phyloP scores from a whole-genome alignment of 176 grass and related monocot genomes.

The Thinopyrum elongatum region DNA sequence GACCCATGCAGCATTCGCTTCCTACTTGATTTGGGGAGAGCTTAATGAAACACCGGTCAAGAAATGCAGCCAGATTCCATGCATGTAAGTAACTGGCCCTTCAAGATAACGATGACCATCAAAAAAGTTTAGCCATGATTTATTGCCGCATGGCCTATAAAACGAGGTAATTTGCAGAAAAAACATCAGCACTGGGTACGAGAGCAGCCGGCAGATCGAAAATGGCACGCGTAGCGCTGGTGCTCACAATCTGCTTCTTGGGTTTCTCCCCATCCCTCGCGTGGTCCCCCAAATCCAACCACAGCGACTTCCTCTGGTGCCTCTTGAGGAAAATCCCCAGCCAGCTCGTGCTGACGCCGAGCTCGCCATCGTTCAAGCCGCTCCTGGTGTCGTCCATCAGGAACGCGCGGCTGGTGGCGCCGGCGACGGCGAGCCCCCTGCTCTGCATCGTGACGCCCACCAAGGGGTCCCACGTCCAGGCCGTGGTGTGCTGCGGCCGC shows the following conservation, averaged over 20 bases:
- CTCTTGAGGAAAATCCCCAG: not conserved
- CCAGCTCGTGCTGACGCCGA: constrained; percentile 20
- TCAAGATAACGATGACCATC: no score
- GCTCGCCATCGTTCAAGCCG: constrained; percentile 8
- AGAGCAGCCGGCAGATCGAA: no score
- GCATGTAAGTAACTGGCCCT: no score
- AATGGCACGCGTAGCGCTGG: no score
- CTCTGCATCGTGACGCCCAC: constrained; percentile 49
- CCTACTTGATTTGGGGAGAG: no score
- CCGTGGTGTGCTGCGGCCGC: constrained; percentile 39
- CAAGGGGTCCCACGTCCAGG: constrained; percentile 44
- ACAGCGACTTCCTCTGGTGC: constrained; percentile 17
- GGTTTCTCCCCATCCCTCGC: not conserved
- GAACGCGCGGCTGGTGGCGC: constrained; percentile 37
- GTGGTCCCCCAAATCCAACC: not conserved
- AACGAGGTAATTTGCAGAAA: no score
- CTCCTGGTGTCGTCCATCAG: constrained; percentile 41
- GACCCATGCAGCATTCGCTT: no score
- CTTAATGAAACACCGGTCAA: no score
- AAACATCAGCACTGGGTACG: no score
- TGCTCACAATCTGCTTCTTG: not conserved
- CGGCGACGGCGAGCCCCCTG: constrained; percentile 32
- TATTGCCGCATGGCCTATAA: no score
- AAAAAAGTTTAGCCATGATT: no score
- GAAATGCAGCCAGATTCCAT: no score